phyloP scores from a whole-genome alignment of 2,329 filamentous ascomycete genomes.

The Fonsecaea multimorphosa region DNA sequence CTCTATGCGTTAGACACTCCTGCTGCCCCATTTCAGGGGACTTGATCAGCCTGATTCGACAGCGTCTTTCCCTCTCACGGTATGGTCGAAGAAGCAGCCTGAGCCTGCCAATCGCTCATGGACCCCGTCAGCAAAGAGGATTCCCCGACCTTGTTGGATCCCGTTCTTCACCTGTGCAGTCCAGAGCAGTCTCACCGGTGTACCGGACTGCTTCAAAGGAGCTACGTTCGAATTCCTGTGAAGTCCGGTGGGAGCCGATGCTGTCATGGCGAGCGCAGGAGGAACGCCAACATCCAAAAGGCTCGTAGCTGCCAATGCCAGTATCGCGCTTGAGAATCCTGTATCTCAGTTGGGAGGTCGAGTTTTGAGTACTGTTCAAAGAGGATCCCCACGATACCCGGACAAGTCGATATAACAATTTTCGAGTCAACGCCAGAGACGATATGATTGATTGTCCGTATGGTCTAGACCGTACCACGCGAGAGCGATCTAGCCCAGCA shows the following conservation, averaged over 20 bases:
- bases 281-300: too few species aligned
- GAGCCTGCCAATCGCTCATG: neutral
- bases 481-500: too few species aligned
- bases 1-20: neutral
- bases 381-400: neutral
- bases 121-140: neutral
- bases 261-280: too few species aligned
- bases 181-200: neutral
- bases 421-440: neutral
- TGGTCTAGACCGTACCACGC: neutral
- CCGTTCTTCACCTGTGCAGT: neutral
- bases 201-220: neutral
- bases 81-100: neutral
- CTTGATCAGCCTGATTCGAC: neutral
- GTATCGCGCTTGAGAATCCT: neutral
- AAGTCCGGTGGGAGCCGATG: too few species aligned
- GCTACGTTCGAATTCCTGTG: neutral
- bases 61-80: neutral
- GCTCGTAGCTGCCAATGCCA: too few species aligned
- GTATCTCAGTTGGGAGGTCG: neutral
- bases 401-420: neutral
- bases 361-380: neutral
- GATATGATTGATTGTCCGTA: neutral
- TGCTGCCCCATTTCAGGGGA: neutral
- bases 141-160: neutral